Conservation (phyloP, 192 early-diverging fungal species). For the Backusella tuberculispora region DNA sequence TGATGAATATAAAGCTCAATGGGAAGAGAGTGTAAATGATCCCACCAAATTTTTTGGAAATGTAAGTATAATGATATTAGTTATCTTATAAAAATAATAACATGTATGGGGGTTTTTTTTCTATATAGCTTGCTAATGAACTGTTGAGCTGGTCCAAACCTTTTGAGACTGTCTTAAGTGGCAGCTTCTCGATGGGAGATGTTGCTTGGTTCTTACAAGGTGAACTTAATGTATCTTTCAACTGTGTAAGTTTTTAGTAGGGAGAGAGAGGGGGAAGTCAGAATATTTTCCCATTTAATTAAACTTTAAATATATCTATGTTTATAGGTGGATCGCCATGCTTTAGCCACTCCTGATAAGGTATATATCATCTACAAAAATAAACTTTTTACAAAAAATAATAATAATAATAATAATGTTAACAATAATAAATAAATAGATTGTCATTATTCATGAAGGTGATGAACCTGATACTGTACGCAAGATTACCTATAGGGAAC, state of each 20-base stretch:
- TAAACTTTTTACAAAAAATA: not conserved
- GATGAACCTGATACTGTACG: constrained; percentile 83
- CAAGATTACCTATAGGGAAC: constrained; percentile 82
- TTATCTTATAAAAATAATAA: not conserved
- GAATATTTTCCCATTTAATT: not conserved
- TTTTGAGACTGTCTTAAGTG: constrained; percentile 71
- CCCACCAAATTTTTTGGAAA: constrained; percentile 83
- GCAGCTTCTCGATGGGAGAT: constrained; percentile 82
- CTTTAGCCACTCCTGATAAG: constrained; percentile 71
- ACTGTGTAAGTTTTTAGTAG: constrained; percentile 81
- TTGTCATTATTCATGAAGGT: constrained; percentile 88
- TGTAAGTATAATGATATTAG: constrained; percentile 39
- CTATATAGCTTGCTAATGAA: constrained; percentile 68
- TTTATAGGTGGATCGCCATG: constrained; percentile 74
- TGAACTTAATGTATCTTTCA: constrained; percentile 88
- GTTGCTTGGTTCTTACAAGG: constrained; percentile 94
- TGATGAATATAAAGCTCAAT: constrained; percentile 79
- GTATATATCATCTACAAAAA: constrained; percentile 39
- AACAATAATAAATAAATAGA: not conserved
- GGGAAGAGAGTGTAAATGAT: constrained; percentile 78
- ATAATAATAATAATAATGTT: constrained; percentile 70
- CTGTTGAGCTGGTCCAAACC: constrained; percentile 81
- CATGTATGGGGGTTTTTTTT: not conserved
- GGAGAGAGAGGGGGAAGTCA: not conserved
- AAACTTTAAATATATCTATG: constrained; percentile 79